phyloP scores from a whole-genome alignment of 2,329 filamentous ascomycete species.

The Trichoderma sp. region DNA sequence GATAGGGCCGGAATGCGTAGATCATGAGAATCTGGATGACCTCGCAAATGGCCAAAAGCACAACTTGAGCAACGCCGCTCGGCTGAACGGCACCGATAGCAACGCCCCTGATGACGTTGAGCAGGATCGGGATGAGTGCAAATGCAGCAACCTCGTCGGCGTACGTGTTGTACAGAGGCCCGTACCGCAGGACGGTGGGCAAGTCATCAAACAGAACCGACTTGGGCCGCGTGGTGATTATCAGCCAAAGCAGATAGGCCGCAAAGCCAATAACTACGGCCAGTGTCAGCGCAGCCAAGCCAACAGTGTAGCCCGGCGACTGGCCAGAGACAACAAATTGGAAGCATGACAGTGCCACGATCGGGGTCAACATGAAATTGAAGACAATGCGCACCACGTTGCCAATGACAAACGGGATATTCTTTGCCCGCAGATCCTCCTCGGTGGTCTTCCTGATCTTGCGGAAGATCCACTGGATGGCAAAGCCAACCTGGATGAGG shows the following conservation, averaged over 20 bases:
- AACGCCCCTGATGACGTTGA: conserved; percentile 82
- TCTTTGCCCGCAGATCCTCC: conserved; percentile 87
- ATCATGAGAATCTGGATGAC: conserved; percentile 84
- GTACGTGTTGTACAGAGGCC: conserved; percentile 95
- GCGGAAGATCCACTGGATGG: conserved; percentile 71
- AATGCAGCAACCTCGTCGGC: conserved; percentile 90
- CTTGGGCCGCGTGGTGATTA: conserved; percentile 75
- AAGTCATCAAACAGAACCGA: conserved; percentile 91
- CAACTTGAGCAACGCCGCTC: conserved; percentile 88
- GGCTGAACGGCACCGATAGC: conserved; percentile 90
- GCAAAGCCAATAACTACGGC: conserved; percentile 70
- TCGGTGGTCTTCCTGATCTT: conserved; percentile 68
- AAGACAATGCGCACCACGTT: conserved; percentile 82
- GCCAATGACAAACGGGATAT: conserved; percentile 79
- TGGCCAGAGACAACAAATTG: conserved; percentile 74
- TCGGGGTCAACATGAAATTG: conserved; percentile 86
- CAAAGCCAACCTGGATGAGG: conserved; percentile 73
- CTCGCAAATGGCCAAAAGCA: conserved; percentile 90
- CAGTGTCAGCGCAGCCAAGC: conserved; percentile 70
- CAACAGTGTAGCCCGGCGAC: conserved; percentile 69
- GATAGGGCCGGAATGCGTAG: conserved; percentile 86
- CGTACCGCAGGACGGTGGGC: conserved; percentile 82
- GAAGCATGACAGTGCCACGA: conserved; percentile 83
- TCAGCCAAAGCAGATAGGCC: conserved; percentile 75
- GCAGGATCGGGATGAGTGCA: conserved; percentile 77